A percentile compares a stretch with the other conserved stretches of the same genome.
Evolutionary conservation across 2,329 filamentous ascomycete species (phyloP).

Genomic region (Thyridium curvatum): DNA sequence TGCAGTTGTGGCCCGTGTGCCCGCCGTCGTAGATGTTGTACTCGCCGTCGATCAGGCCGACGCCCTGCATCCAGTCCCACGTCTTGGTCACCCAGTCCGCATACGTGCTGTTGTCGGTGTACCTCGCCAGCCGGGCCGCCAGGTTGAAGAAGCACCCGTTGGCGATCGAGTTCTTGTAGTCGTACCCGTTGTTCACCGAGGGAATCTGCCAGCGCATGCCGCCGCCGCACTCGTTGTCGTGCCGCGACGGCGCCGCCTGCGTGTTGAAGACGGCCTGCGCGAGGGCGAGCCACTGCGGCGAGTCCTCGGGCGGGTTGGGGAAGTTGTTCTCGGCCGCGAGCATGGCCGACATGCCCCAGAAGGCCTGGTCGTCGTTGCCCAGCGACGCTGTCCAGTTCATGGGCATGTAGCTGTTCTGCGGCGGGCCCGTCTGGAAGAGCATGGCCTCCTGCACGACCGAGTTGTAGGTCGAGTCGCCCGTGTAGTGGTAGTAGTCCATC

Average conservation of each 20-base stretch:
- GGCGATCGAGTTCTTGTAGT: constrained; percentile 64
- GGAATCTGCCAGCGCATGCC: constrained; percentile 77
- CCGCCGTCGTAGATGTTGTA: constrained; percentile 58
- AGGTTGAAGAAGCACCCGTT: constrained; percentile 61
- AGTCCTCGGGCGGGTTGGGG: constrained; percentile 46
- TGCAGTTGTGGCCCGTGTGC: constrained; percentile 50
- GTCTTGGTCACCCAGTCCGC: constrained; percentile 53
- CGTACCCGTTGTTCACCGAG: constrained; percentile 65
- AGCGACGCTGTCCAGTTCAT: constrained; percentile 50
- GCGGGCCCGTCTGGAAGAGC: constrained; percentile 51
- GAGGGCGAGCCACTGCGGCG: constrained; percentile 58
- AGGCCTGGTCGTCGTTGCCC: constrained; percentile 64
- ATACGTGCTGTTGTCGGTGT: constrained; percentile 62
- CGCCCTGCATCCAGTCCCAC: constrained; percentile 53
- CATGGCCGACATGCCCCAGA: constrained; percentile 66
- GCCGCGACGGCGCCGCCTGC: constrained; percentile 47
- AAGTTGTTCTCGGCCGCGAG: constrained; percentile 61
- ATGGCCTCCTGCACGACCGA: constrained; percentile 48
- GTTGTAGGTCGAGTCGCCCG: constrained; percentile 59
- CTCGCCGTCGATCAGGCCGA: constrained; percentile 52
- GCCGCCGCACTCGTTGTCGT: constrained; percentile 65
- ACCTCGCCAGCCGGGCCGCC: constrained; percentile 63
- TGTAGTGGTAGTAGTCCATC: constrained; percentile 65
- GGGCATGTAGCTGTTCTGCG: constrained; percentile 50
- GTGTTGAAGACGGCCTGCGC: constrained; percentile 67